A percentile compares a stretch with the other conserved stretches of the same genome.
phyloP scores from a whole-genome alignment of 176 grass and related monocot species.

The Carex myosuroides region DNA sequence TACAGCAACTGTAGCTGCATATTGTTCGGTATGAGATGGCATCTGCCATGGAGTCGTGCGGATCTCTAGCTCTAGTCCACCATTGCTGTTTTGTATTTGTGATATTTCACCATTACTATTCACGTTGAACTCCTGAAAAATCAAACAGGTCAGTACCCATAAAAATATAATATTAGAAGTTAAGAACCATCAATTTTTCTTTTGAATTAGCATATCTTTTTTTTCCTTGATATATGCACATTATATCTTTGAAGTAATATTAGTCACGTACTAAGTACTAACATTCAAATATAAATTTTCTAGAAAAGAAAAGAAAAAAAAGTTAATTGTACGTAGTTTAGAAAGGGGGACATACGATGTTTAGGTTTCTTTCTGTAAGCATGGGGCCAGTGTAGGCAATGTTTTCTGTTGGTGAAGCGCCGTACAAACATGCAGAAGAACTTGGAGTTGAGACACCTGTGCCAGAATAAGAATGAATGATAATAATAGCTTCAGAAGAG shows the following conservation, averaged over 20 bases:
- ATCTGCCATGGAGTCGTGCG: neutral
- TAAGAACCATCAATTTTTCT: neutral
- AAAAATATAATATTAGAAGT: neutral
- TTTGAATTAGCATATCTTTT: neutral
- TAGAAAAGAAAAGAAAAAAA: neutral
- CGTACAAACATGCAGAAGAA: conserved; percentile 25
- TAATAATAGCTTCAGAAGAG: neutral
- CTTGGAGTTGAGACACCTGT: neutral
- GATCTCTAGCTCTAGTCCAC: neutral
- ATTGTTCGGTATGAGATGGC: neutral
- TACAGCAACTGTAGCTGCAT: conserved; percentile 1
- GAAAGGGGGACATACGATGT: conserved; percentile 10
- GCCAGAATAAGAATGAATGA: neutral
- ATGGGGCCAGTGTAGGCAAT: conserved; percentile 14
- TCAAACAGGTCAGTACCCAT: neutral
- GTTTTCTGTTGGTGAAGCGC: conserved; percentile 22
- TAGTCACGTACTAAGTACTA: too few species aligned
- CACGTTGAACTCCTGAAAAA: conserved; percentile 21
- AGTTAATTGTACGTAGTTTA: neutral
- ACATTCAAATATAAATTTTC: neutral
- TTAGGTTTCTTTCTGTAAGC: conserved; percentile 26
- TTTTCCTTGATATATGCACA: neutral
- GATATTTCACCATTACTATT: neutral
- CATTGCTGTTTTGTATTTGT: neutral
- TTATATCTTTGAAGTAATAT: neutral